Conservation (phyloP, 2,329 filamentous ascomycete genomes). For the Epichloe gansuensis region DNA sequence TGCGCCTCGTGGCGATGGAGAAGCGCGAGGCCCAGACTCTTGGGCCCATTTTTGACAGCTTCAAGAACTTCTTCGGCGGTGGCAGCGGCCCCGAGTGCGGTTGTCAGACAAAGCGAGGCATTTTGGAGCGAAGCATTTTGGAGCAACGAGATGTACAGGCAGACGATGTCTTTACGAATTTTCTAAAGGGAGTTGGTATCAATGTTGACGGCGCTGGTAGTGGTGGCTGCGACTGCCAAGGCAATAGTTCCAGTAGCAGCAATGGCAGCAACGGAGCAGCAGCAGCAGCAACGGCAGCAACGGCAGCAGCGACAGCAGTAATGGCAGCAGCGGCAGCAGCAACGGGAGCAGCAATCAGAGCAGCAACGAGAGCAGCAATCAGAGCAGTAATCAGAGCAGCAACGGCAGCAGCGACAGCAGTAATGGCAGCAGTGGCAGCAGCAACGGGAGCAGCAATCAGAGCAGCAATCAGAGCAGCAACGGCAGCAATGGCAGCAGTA, state of each 20-base stretch:
- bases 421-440: neutral
- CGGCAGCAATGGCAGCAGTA: too few relatives aligned
- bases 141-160: too few relatives aligned
- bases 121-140: too few relatives aligned
- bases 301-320: neutral
- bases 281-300: too few relatives aligned
- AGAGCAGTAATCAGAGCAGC: neutral
- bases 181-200: neutral
- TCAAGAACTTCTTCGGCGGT: too few relatives aligned
- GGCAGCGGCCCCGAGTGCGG: too few relatives aligned
- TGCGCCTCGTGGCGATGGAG: too few relatives aligned
- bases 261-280: neutral
- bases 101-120: too few relatives aligned
- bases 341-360: neutral
- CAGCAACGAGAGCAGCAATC: neutral
- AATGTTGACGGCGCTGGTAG: neutral
- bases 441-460: accelerated
- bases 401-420: neutral
- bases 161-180: too few relatives aligned
- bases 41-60: too few relatives aligned
- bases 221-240: neutral
- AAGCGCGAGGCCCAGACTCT: too few relatives aligned
- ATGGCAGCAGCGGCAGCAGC: neutral
- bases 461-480: too few relatives aligned
- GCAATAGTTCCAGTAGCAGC: neutral